Conservation (phyloP, 1,284 basidiomycete species). For the Ustilago curta region DNA sequence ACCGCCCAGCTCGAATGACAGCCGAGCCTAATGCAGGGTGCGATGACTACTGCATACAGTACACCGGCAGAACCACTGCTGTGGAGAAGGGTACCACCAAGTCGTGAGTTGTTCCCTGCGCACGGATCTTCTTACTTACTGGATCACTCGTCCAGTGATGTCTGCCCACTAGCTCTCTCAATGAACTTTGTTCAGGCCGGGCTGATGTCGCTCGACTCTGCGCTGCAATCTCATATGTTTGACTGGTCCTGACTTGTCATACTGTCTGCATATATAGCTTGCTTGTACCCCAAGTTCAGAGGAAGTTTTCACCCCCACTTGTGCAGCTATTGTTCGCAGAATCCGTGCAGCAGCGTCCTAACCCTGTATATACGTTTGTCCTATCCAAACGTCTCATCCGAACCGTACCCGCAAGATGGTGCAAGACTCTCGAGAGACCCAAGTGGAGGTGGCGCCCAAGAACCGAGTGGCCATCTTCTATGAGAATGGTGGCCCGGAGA, state of each 20-base stretch:
- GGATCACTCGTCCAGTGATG: not conserved
- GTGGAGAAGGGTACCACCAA: not conserved
- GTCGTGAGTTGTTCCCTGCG: not conserved
- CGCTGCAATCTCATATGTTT: not conserved
- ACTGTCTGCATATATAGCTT: not conserved
- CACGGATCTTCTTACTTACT: not conserved
- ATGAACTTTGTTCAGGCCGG: not conserved
- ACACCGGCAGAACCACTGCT: no score
- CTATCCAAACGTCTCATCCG: no score
- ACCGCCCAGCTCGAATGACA: not conserved
- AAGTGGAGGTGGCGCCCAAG: constrained; percentile 31
- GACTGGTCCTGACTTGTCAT: not conserved
- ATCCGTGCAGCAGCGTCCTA: not conserved
- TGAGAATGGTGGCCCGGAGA: constrained; percentile 49
- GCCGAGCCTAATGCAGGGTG: not conserved
- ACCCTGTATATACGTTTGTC: not conserved
- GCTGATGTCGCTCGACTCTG: constrained; percentile 5
- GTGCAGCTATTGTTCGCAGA: not conserved
- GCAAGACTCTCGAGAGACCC: constrained; percentile 39
- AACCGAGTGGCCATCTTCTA: constrained; percentile 50
- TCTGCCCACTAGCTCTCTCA: no score
- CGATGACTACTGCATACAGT: not conserved
- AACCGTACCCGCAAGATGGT: constrained; percentile 16
- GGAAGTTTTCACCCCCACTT: not conserved
- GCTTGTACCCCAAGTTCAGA: not conserved